phyloP scores from a whole-genome alignment of 2,329 filamentous ascomycete genomes.

The Penicillium sp. region DNA sequence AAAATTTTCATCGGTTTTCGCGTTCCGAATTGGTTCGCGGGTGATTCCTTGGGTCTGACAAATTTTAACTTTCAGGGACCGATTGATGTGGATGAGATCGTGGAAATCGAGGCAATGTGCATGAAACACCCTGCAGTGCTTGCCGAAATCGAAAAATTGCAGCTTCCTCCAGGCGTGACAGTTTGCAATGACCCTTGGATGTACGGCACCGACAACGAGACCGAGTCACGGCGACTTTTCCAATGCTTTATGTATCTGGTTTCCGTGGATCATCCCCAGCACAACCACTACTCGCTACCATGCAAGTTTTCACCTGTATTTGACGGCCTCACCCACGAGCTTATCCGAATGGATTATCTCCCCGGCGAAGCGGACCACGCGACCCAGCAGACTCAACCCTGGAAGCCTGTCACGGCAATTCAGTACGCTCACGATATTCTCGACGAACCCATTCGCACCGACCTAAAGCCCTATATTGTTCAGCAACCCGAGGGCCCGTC shows the following conservation, averaged over 20 bases:
- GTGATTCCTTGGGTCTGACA: conserved; percentile 38
- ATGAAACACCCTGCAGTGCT: conserved; percentile 57
- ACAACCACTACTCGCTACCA: conserved; percentile 39
- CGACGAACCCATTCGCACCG: conserved; percentile 59
- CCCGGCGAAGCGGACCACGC: conserved; percentile 66
- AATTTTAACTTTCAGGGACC: conserved; percentile 57
- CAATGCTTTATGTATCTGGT: conserved; percentile 44
- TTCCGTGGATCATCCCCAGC: conserved; percentile 35
- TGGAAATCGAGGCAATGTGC: conserved; percentile 57
- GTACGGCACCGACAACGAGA: conserved; percentile 53
- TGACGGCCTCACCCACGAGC: conserved; percentile 60
- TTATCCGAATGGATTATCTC: conserved; percentile 68
- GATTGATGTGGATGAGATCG: conserved; percentile 60
- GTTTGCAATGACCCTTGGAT: conserved; percentile 68
- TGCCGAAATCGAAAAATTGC: conserved; percentile 59
- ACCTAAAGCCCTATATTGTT: conserved; percentile 65
- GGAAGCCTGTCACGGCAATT: conserved; percentile 54
- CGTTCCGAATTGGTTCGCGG: conserved; percentile 35
- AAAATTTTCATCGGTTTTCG: not conserved
- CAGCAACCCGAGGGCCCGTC: conserved; percentile 65
- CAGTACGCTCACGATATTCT: conserved; percentile 65
- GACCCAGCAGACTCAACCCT: conserved; percentile 56
- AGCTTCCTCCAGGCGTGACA: conserved; percentile 57
- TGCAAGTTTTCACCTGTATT: conserved; percentile 47
- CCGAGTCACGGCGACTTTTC: conserved; percentile 41